Conservation (phyloP, 805 yeast genomes). For the Metschnikowia anglica region DNA sequence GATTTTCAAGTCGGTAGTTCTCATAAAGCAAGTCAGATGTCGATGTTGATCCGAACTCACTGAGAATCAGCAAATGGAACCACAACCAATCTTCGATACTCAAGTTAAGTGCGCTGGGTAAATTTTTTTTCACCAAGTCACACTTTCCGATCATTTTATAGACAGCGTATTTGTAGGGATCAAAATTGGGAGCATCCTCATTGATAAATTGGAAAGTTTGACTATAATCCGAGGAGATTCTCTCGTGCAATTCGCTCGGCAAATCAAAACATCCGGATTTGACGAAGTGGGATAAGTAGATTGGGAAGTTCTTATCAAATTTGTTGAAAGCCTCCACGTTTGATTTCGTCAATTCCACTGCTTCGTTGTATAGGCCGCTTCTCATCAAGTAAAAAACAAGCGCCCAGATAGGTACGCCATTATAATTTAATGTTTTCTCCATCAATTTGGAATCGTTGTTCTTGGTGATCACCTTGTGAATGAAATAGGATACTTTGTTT, state of each 20-base stretch:
- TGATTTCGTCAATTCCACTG: conserved; percentile 61
- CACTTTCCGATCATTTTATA: conserved; percentile 94
- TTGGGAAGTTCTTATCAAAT: conserved; percentile 80
- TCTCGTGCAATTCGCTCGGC: conserved; percentile 64
- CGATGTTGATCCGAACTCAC: conserved; percentile 42
- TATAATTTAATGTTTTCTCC: conserved; percentile 48
- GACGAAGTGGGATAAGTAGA: conserved; percentile 67
- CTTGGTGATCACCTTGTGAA: conserved; percentile 36
- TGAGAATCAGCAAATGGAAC: conserved; percentile 80
- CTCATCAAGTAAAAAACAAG: conserved; percentile 79
- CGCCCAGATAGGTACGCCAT: conserved; percentile 95
- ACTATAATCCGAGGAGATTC: conserved; percentile 76
- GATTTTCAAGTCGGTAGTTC: conserved; percentile 66
- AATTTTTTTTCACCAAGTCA: conserved; percentile 60
- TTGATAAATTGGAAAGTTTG: conserved; percentile 69
- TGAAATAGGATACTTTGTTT: conserved; percentile 67
- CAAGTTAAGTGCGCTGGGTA: conserved; percentile 65
- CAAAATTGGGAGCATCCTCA: conserved; percentile 54
- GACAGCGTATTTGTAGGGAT: conserved; percentile 87
- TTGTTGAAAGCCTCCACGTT: conserved; percentile 75
- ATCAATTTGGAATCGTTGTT: conserved; percentile 28
- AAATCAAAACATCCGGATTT: conserved; percentile 54
- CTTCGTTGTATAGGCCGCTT: conserved; percentile 79
- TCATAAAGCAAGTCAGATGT: conserved; percentile 55
- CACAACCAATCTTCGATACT: conserved; percentile 96